Percentiles rank a stretch among this genome's conserved stretches.
Conservation (phyloP, 106 monocot genomes). For the Posidonia australis region DNA sequence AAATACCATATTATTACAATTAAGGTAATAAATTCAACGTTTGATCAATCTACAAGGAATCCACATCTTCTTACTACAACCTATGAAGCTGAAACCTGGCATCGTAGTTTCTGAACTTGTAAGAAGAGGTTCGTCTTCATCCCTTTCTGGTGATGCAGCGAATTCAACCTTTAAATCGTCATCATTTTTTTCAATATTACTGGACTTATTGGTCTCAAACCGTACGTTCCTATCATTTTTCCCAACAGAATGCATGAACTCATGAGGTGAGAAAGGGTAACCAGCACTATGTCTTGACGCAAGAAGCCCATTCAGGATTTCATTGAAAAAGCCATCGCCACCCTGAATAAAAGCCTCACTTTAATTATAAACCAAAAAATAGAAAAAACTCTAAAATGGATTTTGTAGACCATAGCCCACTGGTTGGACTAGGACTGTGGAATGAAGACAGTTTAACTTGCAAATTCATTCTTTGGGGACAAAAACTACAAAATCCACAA, state of each 20-base stretch:
- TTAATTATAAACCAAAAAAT: slow-evolving; percentile 4
- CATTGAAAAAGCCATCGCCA: slow-evolving; percentile 92
- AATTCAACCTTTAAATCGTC: slow-evolving; percentile 17
- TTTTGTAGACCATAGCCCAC: neutral
- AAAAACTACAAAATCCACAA: no score
- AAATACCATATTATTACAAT: no score
- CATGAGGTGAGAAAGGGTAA: slow-evolving; percentile 42
- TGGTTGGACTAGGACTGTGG: no score
- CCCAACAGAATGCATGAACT: slow-evolving; percentile 4
- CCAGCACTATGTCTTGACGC: slow-evolving; percentile 55
- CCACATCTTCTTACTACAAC: slow-evolving; percentile 21
- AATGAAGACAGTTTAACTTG: neutral
- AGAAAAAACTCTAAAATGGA: neutral
- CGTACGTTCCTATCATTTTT: slow-evolving; percentile 8
- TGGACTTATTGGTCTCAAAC: slow-evolving; percentile 4
- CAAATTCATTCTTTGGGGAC: no score
- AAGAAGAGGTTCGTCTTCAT: slow-evolving; percentile 74
- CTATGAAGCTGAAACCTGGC: slow-evolving; percentile 9
- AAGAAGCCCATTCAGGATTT: slow-evolving; percentile 83
- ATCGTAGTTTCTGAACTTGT: slow-evolving; percentile 23
- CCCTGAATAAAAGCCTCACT: slow-evolving; percentile 31
- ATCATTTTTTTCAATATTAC: slow-evolving; percentile 1
- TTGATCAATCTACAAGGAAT: neutral
- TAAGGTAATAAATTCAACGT: neutral
- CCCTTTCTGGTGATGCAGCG: slow-evolving; percentile 21